phyloP scores from a whole-genome alignment of 2,329 filamentous ascomycete genomes.

The Botrytis paeoniae region DNA sequence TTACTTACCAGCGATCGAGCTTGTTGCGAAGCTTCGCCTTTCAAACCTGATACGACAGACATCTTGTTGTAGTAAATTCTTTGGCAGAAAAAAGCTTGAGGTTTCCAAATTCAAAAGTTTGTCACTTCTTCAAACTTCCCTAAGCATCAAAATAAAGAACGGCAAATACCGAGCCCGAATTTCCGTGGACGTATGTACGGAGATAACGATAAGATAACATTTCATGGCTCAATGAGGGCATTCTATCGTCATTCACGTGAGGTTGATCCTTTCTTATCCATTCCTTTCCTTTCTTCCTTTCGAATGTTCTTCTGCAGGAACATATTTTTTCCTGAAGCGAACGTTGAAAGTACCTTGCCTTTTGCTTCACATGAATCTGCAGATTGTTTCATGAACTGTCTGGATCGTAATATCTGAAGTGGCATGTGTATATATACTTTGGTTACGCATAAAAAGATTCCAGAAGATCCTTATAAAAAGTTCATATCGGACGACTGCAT shows the following conservation, averaged over 20 bases:
- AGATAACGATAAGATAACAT: slow-evolving; percentile 3
- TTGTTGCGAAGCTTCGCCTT: slow-evolving; percentile 34
- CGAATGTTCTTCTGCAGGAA: not conserved
- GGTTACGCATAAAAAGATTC: not conserved
- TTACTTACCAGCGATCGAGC: slow-evolving; percentile 37
- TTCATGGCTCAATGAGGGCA: not conserved
- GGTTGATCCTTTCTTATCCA: not conserved
- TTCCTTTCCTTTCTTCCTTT: not conserved
- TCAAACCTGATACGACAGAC: slow-evolving; percentile 32
- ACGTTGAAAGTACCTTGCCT: not conserved
- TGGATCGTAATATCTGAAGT: not conserved
- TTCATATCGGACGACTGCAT: not conserved
- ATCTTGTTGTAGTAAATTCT: slow-evolving; percentile 25
- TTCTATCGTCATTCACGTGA: not conserved
- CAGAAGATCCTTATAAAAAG: not conserved
- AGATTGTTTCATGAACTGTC: not conserved
- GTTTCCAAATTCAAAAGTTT: slow-evolving; percentile 12
- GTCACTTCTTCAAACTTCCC: slow-evolving; percentile 15
- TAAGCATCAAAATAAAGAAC: slow-evolving; percentile 13
- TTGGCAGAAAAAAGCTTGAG: not conserved
- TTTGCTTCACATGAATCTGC: not conserved
- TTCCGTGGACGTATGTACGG: not conserved
- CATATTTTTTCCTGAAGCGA: not conserved
- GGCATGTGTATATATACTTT: not conserved
- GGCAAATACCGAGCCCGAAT: slow-evolving; percentile 10